A percentile compares a stretch with the other conserved stretches of the same genome.
These are phyloP conservation scores for Paxillus ammoniavirescens DNA, from an alignment of 768 basidiomycete genomes.

Conservation along the genomic window DNA sequence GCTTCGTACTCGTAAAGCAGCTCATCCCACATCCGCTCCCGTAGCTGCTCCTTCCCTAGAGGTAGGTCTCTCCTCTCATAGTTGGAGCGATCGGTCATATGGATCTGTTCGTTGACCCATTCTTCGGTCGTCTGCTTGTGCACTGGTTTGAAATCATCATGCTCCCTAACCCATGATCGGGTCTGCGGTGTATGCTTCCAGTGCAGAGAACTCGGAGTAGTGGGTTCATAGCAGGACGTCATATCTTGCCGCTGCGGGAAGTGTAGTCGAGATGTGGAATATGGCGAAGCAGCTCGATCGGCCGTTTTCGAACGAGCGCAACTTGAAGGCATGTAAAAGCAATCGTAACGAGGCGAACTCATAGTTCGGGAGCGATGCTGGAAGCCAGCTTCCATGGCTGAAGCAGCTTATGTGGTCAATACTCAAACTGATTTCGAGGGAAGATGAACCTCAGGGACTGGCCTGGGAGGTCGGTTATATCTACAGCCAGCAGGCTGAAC, in stretches of 20 bases:
- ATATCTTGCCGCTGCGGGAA: conserved; percentile 20
- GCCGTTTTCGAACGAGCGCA: conserved; percentile 22
- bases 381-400: conserved; percentile 29
- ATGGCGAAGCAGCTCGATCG: conserved; percentile 11
- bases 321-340: conserved; percentile 12
- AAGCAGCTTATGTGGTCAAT: conserved; percentile 12
- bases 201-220: conserved; percentile 11
- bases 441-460: conserved; percentile 18
- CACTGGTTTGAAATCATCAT: conserved; percentile 44
- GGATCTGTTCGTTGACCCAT: conserved; percentile 61
- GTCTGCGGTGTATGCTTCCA: conserved; percentile 32
- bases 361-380: conserved; percentile 26
- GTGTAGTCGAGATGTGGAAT: conserved; percentile 16
- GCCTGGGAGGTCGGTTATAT: conserved; percentile 25
- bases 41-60: conserved; percentile 29
- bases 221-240: conserved; percentile 15
- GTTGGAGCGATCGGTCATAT: conserved; percentile 33
- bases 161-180: conserved; percentile 47
- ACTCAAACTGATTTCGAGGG: conserved; percentile 8
- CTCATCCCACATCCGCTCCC: conserved; percentile 51
- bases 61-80: conserved; percentile 22
- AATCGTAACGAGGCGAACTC: conserved; percentile 20
- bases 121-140: conserved; percentile 54
- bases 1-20: conserved; percentile 49
- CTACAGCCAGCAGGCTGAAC: conserved; percentile 25